phyloP scores from a whole-genome alignment of 1,284 basidiomycete genomes.

The Cerrena zonata region DNA sequence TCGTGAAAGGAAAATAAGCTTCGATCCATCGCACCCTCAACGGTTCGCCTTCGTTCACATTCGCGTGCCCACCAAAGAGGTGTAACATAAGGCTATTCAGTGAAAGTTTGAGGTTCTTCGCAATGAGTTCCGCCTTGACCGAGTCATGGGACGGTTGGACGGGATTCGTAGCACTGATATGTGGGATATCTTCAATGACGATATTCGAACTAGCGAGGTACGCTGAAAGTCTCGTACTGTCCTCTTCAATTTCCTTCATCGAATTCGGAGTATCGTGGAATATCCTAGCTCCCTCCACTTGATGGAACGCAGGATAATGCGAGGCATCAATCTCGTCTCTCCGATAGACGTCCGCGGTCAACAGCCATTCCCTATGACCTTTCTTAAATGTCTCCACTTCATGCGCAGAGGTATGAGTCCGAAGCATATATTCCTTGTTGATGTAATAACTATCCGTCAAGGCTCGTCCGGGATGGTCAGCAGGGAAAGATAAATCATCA shows the following conservation, averaged over 20 bases:
- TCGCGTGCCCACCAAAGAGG: conserved; percentile 65
- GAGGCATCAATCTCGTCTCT: conserved; percentile 96
- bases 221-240: conserved; percentile 58
- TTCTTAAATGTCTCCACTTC: conserved; percentile 86
- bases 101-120: conserved; percentile 84
- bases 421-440: conserved; percentile 84
- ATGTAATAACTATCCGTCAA: conserved; percentile 94
- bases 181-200: conserved; percentile 81
- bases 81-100: conserved; percentile 84
- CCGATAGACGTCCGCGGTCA: conserved; percentile 97
- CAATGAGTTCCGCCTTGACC: conserved; percentile 63
- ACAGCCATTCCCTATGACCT: conserved; percentile 79
- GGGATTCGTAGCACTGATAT: conserved; percentile 72
- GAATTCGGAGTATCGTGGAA: conserved; percentile 52
- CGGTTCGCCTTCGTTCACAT: conserved; percentile 53
- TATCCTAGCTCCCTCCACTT: conserved; percentile 92
- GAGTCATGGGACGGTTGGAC: conserved; percentile 76
- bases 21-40: conserved; percentile 94
- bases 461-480: conserved; percentile 88
- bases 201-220: conserved; percentile 69
- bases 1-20: conserved; percentile 96
- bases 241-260: conserved; percentile 56
- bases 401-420: conserved; percentile 96
- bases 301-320: conserved; percentile 98
- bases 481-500: conserved; percentile 90